Conservation (phyloP, 306 rosid genomes). For the Styphnolobium japonicum region DNA sequence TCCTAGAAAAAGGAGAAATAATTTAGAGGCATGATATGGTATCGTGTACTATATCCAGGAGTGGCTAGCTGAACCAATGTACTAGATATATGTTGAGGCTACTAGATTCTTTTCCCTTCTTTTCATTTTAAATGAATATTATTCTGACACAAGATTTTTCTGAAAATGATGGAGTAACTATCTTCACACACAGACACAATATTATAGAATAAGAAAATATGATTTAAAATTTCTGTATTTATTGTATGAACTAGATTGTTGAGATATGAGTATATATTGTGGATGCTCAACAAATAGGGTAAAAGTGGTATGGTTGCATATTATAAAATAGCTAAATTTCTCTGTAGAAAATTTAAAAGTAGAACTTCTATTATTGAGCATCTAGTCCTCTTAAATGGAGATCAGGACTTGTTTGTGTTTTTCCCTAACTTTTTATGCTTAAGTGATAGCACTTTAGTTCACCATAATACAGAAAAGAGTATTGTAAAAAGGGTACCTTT, state of each 20-base stretch:
- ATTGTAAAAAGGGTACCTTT: background rate
- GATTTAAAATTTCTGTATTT: background rate
- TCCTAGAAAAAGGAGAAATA: background rate
- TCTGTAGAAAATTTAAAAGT: background rate
- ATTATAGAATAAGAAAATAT: background rate
- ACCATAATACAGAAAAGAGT: background rate
- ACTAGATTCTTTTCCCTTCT: background rate
- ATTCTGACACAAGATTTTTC: background rate
- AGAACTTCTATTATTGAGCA: background rate
- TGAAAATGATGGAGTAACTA: background rate
- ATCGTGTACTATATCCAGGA: background rate
- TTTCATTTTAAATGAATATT: background rate
- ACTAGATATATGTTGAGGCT: background rate
- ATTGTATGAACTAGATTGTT: background rate
- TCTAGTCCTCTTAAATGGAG: too few species aligned
- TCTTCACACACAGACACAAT: background rate
- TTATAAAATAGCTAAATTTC: background rate
- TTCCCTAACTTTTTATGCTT: background rate
- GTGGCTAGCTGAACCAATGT: background rate
- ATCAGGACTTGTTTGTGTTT: background rate
- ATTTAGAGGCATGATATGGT: background rate
- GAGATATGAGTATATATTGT: background rate
- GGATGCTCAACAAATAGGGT: background rate
- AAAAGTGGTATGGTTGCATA: background rate
- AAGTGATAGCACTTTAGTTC: background rate